These are phyloP conservation scores for Ceratobasidium sp. DNA, from an alignment of 1,284 basidiomycete genomes.

Conservation along the genomic window DNA sequence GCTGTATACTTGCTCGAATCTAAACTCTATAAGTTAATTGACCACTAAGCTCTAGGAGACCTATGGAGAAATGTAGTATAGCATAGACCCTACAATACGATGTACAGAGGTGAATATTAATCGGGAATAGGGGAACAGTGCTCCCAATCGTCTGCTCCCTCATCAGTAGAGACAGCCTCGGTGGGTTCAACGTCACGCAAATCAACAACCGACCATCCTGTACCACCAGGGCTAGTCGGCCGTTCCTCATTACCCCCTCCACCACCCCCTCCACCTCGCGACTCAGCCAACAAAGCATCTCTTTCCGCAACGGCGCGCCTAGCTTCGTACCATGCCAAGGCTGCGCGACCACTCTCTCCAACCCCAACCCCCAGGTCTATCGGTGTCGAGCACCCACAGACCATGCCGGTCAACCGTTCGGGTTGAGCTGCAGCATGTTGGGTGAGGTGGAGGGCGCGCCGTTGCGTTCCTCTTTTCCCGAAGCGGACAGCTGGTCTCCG, in stretches of 20 bases:
- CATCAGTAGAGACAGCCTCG: slow-evolving; percentile 18
- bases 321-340: slow-evolving; percentile 43
- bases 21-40: background rate
- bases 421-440: slow-evolving; percentile 42
- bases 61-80: slow-evolving; percentile 1
- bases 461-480: slow-evolving; percentile 45
- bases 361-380: slow-evolving; percentile 26
- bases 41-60: background rate
- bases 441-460: slow-evolving; percentile 35
- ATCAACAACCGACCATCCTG: slow-evolving; percentile 37
- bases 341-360: slow-evolving; percentile 38
- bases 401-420: slow-evolving; percentile 39
- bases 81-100: slow-evolving; percentile 12
- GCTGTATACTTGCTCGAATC: slow-evolving; percentile 11
- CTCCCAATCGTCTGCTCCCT: slow-evolving; percentile 36
- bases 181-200: slow-evolving; percentile 19
- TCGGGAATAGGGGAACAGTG: slow-evolving; percentile 34
- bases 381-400: slow-evolving; percentile 39
- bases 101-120: slow-evolving; percentile 20
- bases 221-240: slow-evolving; percentile 12
- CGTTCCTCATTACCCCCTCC: background rate
- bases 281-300: slow-evolving; percentile 31
- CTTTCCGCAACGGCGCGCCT: slow-evolving; percentile 44
- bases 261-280: background rate
- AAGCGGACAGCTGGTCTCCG: slow-evolving; percentile 31